Conservation (phyloP, 2,329 filamentous ascomycete species). For the Exophiala lecanii-corni region DNA sequence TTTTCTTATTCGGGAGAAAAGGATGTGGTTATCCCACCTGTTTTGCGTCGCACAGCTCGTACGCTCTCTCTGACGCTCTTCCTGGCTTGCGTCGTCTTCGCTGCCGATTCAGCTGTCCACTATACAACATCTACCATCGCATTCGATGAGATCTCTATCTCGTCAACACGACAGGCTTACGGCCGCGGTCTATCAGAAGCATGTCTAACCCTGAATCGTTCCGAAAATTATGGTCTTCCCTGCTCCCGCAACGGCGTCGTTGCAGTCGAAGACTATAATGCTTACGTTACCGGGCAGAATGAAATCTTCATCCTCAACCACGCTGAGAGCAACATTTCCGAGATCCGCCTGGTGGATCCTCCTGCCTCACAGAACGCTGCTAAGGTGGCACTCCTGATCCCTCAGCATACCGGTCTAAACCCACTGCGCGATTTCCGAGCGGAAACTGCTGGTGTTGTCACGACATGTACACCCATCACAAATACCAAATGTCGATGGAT, state of each 20-base stretch:
- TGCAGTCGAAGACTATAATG: slow-evolving; percentile 5
- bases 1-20: slow-evolving; percentile 18
- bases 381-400: slow-evolving; percentile 19
- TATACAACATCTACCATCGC: slow-evolving; percentile 21
- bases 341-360: slow-evolving; percentile 14
- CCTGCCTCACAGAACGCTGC: slow-evolving; percentile 2
- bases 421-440: slow-evolving; percentile 18
- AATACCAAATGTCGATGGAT: slow-evolving; percentile 17
- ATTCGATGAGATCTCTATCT: slow-evolving; percentile 14
- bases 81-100: slow-evolving; percentile 19
- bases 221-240: slow-evolving; percentile 23
- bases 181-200: slow-evolving; percentile 18
- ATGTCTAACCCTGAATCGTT: slow-evolving; percentile 19
- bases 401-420: slow-evolving; percentile 12
- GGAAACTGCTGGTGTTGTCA: slow-evolving; percentile 20
- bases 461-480: slow-evolving; percentile 20
- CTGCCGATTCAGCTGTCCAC: slow-evolving; percentile 21
- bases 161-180: slow-evolving; percentile 6
- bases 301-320: slow-evolving; percentile 21
- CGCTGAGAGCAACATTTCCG: slow-evolving; percentile 15
- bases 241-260: slow-evolving; percentile 17
- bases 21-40: slow-evolving; percentile 14
- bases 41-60: slow-evolving; percentile 18
- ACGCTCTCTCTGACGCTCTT: slow-evolving; percentile 15
- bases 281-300: slow-evolving; percentile 16